Evolutionary conservation across 176 grass and related monocot genomes (phyloP), one percentile per base, ranked within the genome.

Genomic region (Bolboschoenus planiculmis): DNA sequence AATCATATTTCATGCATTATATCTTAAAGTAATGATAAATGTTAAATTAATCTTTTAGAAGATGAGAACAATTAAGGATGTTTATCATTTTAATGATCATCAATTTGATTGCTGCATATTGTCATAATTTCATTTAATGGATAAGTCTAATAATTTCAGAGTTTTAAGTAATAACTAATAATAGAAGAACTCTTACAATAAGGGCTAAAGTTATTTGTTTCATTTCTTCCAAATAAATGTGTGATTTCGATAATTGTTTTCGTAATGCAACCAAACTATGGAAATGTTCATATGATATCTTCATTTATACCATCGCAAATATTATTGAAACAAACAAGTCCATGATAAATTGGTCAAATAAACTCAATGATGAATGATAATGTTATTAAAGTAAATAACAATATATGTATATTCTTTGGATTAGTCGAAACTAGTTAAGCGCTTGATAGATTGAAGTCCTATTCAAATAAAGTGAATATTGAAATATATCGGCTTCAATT

Each of bases 111-210:
- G 67, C 20, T 44, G 37, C 39, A 48, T 74, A 2, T 21, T n/a
- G n/a, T 74, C 43, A 75, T 75, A 75, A 75, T 76, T 76, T 51
- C 43, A 30, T 76, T 75, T 30, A 30, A 48, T 31, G 65, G 7
- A 68, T 2, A 16, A 29, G 44, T 48, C 21, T 30, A 31, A 50
- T 9, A 50, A 3, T 76, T 23, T 30, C 71, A 31, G 11, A 31
- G 13, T 76, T 74, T n/a, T 76, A 31, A 76, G 20, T 48, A 73
- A 73, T 73, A n/a, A 73, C n/a, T 47, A 29, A 0, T 27, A 40
- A 48, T 47, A n/a, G n/a, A n/a, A n/a, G n/a, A n/a, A n/a, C 21
- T 74, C 23, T 24, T 26, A n/a, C 70, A 48, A 13, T 24, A 47
- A 73, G 39, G 21, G 18, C 18, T 39, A 8, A 24, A 44, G 36